Evolutionary conservation across 2,329 filamentous ascomycete species (phyloP), one percentile per base, ranked within the genome.

Genomic region (Pezicula rhizophila): DNA sequence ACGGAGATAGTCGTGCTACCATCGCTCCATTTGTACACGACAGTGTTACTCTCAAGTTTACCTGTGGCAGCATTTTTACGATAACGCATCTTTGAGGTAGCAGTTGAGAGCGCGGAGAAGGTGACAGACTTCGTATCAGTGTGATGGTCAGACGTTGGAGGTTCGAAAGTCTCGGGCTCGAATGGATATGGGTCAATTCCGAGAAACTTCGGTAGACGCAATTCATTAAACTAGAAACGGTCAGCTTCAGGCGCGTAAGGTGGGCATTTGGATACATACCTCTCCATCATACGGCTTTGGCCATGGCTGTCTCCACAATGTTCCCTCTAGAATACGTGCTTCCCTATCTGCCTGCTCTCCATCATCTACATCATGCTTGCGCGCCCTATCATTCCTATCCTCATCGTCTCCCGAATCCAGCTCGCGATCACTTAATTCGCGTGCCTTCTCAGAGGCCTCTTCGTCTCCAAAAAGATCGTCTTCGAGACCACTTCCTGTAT

Each of bases 1-100:
- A 91, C 74, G n/a, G 85, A 80, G 20, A 92, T 71, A 10, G 86
- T 90, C 14, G 88, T 71, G 4, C 84, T 89, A 25, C 87, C 87
- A 61, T 92, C 87, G 52, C 83, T 89, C 87, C 87, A 92, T 57
- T 79, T 79, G 61, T 88, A 80, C 26, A 92, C 70, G 53, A 84
- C 78, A 2, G 87, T 79, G 63, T 92, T 92, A 61, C 86, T 90
- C 62, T 86, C 80, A 11, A 90, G 72, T 52, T 81, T 71, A 43
- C 78, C 76, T 1, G 80, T 84, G 26, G 76, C 75, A 8, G 81
- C 74, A 50, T 88, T 82, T 60, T 77, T 80, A 47, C 84, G 80
- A 68, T 84, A 88, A 52, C 87, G 82, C 42, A 87, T 75, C 2
- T 85, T 83, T 34, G 81, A 79, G 60, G 82, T 77, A 28, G 85